A percentile compares a stretch with the other conserved stretches of the same genome.
phyloP scores from a whole-genome alignment of 148 eudicot genomes.

The Amaranthus cruentus region DNA sequence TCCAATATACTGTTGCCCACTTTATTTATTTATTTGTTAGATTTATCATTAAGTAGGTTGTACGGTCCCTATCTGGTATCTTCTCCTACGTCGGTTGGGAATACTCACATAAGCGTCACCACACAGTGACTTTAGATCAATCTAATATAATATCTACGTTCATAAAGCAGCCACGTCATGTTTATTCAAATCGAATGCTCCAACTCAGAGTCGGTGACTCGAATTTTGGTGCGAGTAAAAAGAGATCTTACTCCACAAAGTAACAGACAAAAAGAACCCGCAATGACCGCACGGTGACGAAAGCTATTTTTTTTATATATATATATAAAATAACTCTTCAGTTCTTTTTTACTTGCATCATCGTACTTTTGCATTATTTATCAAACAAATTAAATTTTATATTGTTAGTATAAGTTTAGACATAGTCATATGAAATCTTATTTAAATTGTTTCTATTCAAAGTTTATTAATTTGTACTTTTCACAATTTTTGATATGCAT shows the following conservation, averaged over 20 bases:
- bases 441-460: no score
- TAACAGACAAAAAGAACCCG: constrained; percentile 1
- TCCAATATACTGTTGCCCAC: neutral
- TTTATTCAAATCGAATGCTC: constrained; percentile 6
- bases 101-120: neutral
- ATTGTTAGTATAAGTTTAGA: no score
- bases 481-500: no score
- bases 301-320: neutral
- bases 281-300: constrained; percentile 14
- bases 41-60: neutral
- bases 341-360: no score
- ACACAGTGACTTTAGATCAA: neutral
- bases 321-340: no score
- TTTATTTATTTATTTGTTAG: neutral
- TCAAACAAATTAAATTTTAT: no score
- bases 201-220: constrained; percentile 29
- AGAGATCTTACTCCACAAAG: neutral
- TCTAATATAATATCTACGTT: neutral
- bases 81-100: neutral
- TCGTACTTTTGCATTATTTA: no score
- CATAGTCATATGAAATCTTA: no score
- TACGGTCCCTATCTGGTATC: neutral
- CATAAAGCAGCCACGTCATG: constrained; percentile 18
- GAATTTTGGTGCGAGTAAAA: neutral
- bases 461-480: no score